phyloP scores from a whole-genome alignment of 306 rosid genomes.

The Castanea mollissima region DNA sequence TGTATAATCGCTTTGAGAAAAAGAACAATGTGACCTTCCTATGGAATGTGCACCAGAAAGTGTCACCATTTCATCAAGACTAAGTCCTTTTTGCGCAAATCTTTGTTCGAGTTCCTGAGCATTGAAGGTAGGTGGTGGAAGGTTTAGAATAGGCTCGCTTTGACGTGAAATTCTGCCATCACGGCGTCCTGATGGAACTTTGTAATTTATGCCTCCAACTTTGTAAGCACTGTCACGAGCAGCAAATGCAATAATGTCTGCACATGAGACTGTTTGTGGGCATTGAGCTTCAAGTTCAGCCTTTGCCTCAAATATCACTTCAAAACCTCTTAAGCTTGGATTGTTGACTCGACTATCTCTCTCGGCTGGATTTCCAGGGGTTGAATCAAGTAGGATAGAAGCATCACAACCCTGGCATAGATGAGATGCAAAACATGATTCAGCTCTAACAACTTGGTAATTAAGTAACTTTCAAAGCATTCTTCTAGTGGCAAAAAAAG shows the following conservation, averaged over 20 bases:
- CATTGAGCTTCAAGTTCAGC: constrained; percentile 32
- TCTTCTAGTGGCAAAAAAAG: neutral
- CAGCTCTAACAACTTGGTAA: neutral
- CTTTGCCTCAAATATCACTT: constrained; percentile 37
- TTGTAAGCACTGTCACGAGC: constrained; percentile 30
- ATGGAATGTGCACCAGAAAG: constrained; percentile 16
- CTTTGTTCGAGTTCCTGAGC: neutral
- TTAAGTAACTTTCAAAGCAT: no score
- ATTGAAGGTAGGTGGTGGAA: constrained; percentile 1
- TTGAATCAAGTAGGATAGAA: constrained; percentile 33
- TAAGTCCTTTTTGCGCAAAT: constrained; percentile 3
- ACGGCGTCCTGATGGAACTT: neutral
- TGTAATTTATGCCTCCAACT: neutral
- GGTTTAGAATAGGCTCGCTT: neutral
- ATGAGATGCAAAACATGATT: no score
- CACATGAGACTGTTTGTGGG: constrained; percentile 40
- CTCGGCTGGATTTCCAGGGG: constrained; percentile 27
- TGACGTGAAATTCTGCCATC: neutral
- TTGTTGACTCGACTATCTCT: constrained; percentile 33
- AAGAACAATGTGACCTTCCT: constrained; percentile 10
- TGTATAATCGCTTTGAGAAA: constrained; percentile 10
- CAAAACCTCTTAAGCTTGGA: constrained; percentile 42
- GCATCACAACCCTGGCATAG: constrained; percentile 40
- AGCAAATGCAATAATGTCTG: constrained; percentile 43
- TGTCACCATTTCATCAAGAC: constrained; percentile 11